A percentile compares a stretch with the other conserved stretches of the same genome.
Evolutionary conservation across 129 eudicot species (phyloP).

Genomic region (Flaveria ramosissima): DNA sequence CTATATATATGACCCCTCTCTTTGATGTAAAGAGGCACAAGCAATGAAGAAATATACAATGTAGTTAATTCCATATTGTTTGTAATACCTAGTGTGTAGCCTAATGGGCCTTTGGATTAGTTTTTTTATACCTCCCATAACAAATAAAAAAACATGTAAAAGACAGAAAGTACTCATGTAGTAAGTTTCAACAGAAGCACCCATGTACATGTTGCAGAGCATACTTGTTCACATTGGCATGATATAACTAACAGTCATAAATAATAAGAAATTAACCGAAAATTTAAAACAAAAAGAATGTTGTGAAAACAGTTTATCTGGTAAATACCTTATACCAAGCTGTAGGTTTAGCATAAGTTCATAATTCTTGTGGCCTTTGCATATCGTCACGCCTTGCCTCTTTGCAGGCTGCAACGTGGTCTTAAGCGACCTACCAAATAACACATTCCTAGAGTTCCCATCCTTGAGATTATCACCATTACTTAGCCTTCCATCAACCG

Average conservation of each 20-base stretch:
- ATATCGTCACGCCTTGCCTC: slow-evolving; percentile 72
- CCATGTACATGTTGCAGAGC: background rate
- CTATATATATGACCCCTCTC: background rate
- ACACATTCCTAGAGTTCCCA: slow-evolving; percentile 25
- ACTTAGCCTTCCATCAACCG: slow-evolving; percentile 47
- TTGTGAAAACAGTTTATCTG: background rate
- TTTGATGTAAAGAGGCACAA: background rate
- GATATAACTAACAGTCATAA: slow-evolving; percentile 2
- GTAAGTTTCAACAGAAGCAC: background rate
- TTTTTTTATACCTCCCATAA: background rate
- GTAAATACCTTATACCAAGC: slow-evolving; percentile 84
- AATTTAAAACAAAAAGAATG: background rate
- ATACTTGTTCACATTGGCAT: background rate
- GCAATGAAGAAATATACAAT: background rate
- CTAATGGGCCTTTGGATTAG: too few species aligned
- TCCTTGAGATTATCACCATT: slow-evolving; percentile 12
- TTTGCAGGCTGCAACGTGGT: slow-evolving; percentile 47
- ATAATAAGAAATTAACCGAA: background rate
- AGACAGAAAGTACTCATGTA: background rate
- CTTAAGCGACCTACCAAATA: slow-evolving; percentile 23
- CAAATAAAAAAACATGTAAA: background rate
- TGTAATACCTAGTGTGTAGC: too few species aligned
- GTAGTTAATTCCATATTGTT: background rate
- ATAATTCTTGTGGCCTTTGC: slow-evolving; percentile 85
- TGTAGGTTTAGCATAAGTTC: slow-evolving; percentile 96